phyloP scores from a whole-genome alignment of 202 grass and related monocot species.

The Musa balbisiana region DNA sequence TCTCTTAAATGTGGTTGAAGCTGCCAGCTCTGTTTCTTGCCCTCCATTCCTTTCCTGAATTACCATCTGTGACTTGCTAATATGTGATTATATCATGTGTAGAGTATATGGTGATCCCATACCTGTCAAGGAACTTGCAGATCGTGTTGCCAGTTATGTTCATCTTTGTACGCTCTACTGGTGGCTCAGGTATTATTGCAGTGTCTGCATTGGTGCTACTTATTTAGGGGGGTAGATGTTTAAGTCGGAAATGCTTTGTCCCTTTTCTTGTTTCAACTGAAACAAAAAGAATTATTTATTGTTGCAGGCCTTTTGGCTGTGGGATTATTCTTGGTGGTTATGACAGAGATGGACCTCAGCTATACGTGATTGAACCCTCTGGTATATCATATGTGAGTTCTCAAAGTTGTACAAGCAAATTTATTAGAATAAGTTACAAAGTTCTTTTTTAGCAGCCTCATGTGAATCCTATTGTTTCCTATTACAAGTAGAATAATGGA shows the following conservation, averaged over 20 bases:
- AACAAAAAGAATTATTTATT: slow-evolving; percentile 6
- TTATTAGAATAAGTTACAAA: neutral
- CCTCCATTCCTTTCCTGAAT: neutral
- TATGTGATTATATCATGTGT: slow-evolving; percentile 18
- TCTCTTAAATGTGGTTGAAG: neutral
- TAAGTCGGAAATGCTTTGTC: neutral
- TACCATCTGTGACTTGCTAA: slow-evolving; percentile 15
- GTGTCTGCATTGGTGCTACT: slow-evolving; percentile 10
- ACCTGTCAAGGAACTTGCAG: slow-evolving; percentile 71
- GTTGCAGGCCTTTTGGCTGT: slow-evolving; percentile 57
- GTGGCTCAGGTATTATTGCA: slow-evolving; percentile 57
- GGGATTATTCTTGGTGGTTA: slow-evolving; percentile 90
- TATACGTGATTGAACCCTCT: slow-evolving; percentile 79
- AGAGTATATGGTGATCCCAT: slow-evolving; percentile 78
- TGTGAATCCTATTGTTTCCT: neutral
- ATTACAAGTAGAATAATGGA: neutral
- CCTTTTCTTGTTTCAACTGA: neutral
- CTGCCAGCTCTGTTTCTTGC: neutral
- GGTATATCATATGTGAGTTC: slow-evolving; percentile 66
- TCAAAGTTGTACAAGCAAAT: slow-evolving; percentile 2
- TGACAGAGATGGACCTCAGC: slow-evolving; percentile 89
- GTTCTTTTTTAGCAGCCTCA: too few relatives aligned
- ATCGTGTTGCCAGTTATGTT: slow-evolving; percentile 74
- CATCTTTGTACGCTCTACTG: slow-evolving; percentile 88
- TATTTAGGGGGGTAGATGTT: neutral